Percentiles rank a stretch among this genome's conserved stretches.
These are phyloP conservation scores for Helicocarpus griseus DNA, from an alignment of 2,329 filamentous ascomycete genomes.

Conservation along the genomic window DNA sequence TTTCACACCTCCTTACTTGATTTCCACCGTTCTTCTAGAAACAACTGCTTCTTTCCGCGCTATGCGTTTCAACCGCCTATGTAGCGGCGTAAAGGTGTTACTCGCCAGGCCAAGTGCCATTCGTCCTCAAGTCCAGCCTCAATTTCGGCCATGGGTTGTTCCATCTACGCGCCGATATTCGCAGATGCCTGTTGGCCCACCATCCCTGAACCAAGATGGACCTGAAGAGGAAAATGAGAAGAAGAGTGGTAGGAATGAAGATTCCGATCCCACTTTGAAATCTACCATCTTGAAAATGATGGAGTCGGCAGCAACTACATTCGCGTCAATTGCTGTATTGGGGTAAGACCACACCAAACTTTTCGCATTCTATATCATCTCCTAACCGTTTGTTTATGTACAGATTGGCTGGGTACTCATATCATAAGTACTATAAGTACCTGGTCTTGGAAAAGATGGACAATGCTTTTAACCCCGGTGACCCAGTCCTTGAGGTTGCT, in stretches of 20 bases:
- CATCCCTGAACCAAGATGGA: constrained; percentile 18
- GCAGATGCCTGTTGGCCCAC: constrained; percentile 10
- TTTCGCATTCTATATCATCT: constrained; percentile 12
- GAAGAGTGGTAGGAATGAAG: constrained; percentile 13
- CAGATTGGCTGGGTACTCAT: constrained; percentile 59
- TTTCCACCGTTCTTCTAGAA: neutral
- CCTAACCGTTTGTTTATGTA: neutral
- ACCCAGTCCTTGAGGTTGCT: constrained; percentile 76
- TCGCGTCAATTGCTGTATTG: constrained; percentile 64
- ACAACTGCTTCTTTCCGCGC: neutral
- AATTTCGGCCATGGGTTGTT: constrained; percentile 4
- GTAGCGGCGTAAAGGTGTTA: neutral
- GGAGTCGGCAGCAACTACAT: constrained; percentile 64
- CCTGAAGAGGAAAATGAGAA: constrained; percentile 21
- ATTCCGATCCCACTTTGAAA: constrained; percentile 24
- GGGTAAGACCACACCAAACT: constrained; percentile 35
- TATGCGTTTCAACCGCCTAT: constrained; percentile 7
- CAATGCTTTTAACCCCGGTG: constrained; percentile 81
- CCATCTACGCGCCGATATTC: constrained; percentile 7
- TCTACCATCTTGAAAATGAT: constrained; percentile 52
- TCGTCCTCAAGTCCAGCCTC: constrained; percentile 4
- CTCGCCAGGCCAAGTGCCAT: constrained; percentile 5
- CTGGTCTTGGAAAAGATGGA: constrained; percentile 87
- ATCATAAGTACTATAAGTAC: constrained; percentile 80
- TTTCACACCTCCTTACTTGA: neutral